Evolutionary conservation across 2,329 filamentous ascomycete species (phyloP), one percentile per base, ranked within the genome.

Genomic region (Ambrosiella cleistominuta): DNA sequence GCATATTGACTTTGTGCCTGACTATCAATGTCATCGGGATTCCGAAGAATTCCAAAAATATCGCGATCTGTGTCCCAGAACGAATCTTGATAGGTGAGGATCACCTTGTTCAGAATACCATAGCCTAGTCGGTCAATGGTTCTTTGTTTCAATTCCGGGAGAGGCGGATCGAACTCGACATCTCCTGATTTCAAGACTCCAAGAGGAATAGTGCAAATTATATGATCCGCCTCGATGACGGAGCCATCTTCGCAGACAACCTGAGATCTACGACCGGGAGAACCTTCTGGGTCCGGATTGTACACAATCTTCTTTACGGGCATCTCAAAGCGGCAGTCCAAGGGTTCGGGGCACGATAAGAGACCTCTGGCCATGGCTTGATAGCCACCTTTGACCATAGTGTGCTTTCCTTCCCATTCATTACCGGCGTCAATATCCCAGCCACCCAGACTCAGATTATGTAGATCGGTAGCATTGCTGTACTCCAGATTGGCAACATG

Each of bases 391-490:
- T 94, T 78, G 2, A 98, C 82, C 78, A 96, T 91, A 1, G 88
- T 88, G 68, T 98, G 94, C 62, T 86, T 83, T 6, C 93, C 93
- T 68, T 96, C 90, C 73, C 95, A 98, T 67, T 98, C 93, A 65
- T 98, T 96, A 0, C 93, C 93, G 54, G 90, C 89, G 66, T 98
- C 94, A 65, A 98, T 89, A 69, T 98, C 94, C 88, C 94, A 97
- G 0, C 90, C 84, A 7, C 84, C 82, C 12, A 98, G 79, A 68
- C 91, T 97, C 15, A 98, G 78, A 62, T 86, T 85, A 63, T 86
- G 83, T 57, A 95, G 82, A 63, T 89, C 94, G 1, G 83, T 87
- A 1, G 93, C 93, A 68, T 97, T 98, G 62, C 91, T 94, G 67
- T 98, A 98, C 69, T 98, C 93, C 12, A 98, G 77, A 66, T 98